Evolutionary conservation across 2,329 filamentous ascomycete species (phyloP), one percentile per base, ranked within the genome.

Genomic region (Coniella lustricola): DNA sequence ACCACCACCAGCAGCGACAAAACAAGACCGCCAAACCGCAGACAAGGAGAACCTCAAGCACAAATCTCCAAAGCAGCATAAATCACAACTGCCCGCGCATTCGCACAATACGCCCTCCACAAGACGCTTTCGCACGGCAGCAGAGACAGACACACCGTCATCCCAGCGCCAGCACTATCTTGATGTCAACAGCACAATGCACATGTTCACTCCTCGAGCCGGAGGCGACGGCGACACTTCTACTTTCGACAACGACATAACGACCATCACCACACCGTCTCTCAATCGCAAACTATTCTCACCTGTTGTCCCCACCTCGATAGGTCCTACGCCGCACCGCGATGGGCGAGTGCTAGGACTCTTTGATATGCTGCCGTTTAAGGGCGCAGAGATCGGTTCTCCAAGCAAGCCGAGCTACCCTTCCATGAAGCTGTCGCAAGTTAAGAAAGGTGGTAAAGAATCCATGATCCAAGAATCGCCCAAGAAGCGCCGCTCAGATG

Each of bases 241-340:
- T 29, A 10, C 25, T 29, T 4, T 35, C 13, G 33, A 35, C 5
- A 16, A 5, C 33, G 14, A 35, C 33, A 35, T n/a, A n/a, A n/a
- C n/a, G n/a, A n/a, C 7, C 33, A 35, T 14, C 25, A 25, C 29
- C 43, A 82, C 81, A 2, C 81, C 82, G 2, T 75, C 75, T 1
- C 68, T 74, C 37, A 70, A 74, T 33, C 71, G 79, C 25, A 79
- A 74, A 50, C 68, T 84, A 5, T 84, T 84, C 44, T 81, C 77
- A 49, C 77, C 81, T 1, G 66, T 66, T 0, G 70, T 74, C 10
- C 77, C 79, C 2, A 81, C 77, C 4, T 77, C 74, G 1, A 77
- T 93, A 52, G 86, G 85, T 2, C 87, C 87, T 1, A 93, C 87
- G 12, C 87, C 87, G 3, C 87, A 91, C 59, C 81, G 82, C 53